Conservation (phyloP, 257 asterid genomes). For the Jasminum sambac region DNA sequence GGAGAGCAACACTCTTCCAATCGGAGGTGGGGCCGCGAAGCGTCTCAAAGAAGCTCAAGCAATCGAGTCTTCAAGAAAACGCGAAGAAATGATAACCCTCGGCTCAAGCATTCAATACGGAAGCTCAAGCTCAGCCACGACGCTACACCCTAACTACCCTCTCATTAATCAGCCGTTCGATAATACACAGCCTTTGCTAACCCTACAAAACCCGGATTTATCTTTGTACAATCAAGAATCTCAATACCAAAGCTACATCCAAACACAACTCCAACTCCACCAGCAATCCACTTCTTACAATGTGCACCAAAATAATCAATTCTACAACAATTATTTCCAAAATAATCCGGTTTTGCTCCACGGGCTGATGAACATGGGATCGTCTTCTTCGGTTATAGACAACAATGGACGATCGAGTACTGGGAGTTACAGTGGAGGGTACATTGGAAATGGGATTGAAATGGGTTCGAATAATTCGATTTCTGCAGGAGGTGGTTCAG, state of each 20-base stretch:
- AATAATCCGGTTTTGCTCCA: conserved; percentile 54
- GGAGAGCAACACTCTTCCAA: conserved; percentile 79
- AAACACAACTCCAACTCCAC: conserved; percentile 60
- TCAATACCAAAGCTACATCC: conserved; percentile 53
- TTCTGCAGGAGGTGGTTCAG: conserved; percentile 32
- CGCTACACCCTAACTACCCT: conserved; percentile 45
- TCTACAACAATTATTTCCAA: conserved; percentile 47
- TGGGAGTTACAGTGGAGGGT: conserved; percentile 57
- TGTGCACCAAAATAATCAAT: conserved; percentile 21
- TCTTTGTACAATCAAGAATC: conserved; percentile 40
- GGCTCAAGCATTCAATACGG: conserved; percentile 56
- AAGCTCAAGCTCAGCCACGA: conserved; percentile 27
- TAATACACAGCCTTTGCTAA: conserved; percentile 39
- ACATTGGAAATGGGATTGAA: conserved; percentile 24
- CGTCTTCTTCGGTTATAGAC: conserved; percentile 44
- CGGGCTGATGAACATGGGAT: conserved; percentile 61
- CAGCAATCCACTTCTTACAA: conserved; percentile 31
- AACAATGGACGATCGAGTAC: conserved; percentile 37
- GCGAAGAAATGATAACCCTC: conserved; percentile 62
- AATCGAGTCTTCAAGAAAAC: conserved; percentile 61
- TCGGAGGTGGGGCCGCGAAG: conserved; percentile 91
- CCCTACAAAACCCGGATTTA: conserved; percentile 58
- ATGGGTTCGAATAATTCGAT: conserved; percentile 34
- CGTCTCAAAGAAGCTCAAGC: conserved; percentile 90
- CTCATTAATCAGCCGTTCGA: conserved; percentile 45